These are phyloP conservation scores for Sugiyamaella lignohabitans DNA, from an alignment of 805 yeast species.

Conservation along the genomic window DNA sequence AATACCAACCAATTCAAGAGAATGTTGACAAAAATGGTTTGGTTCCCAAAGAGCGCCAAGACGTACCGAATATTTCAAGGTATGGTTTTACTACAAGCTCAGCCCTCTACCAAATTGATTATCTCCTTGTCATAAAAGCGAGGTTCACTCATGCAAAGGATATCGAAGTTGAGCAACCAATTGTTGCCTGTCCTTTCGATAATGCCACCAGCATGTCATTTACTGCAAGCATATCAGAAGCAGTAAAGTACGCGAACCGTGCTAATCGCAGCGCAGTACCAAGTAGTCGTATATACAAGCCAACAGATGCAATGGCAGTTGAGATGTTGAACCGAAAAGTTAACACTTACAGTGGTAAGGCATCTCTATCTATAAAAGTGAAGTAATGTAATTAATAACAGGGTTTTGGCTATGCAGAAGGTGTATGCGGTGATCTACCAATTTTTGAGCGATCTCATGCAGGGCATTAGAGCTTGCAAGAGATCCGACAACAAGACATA, in stretches of 20 bases:
- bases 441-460: too few species aligned
- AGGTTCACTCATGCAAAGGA: slow-evolving; percentile 35
- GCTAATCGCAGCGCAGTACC: background rate
- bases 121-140: slow-evolving; percentile 30
- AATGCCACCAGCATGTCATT: slow-evolving; percentile 30
- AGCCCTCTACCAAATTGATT: slow-evolving; percentile 31
- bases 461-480: too few species aligned
- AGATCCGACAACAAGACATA: too few species aligned
- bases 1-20: slow-evolving; percentile 24
- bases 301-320: background rate
- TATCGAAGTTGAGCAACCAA: slow-evolving; percentile 30
- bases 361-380: background rate
- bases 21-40: slow-evolving; percentile 22
- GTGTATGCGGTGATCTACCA: too few species aligned
- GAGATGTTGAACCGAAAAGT: background rate
- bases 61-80: slow-evolving; percentile 31
- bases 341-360: background rate
- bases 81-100: slow-evolving; percentile 33
- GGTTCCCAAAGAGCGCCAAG: slow-evolving; percentile 30
- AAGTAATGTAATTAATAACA: too few species aligned
- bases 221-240: slow-evolving; percentile 29
- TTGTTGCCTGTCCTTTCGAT: slow-evolving; percentile 34
- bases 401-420: too few species aligned
- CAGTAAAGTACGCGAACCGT: slow-evolving; percentile 28
- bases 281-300: background rate